Evolutionary conservation across 2,329 filamentous ascomycete genomes (phyloP), one percentile per base, ranked within the genome.

Genomic region (Exophiala viscosa): DNA sequence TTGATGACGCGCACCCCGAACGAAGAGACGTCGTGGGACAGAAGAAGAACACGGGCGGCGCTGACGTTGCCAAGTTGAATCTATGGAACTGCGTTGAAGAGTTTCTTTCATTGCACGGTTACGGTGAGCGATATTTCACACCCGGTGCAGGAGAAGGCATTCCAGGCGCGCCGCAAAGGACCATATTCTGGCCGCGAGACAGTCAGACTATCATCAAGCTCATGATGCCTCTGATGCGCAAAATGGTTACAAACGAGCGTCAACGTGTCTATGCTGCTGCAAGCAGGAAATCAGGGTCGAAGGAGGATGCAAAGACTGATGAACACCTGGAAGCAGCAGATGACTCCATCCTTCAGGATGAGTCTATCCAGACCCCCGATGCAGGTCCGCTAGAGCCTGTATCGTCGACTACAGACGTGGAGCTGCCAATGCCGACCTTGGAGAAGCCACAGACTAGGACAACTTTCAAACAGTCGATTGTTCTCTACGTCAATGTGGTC

Each of bases 191-290:
- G 79, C 79, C 80, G 3, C 68, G 70, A 42, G 78, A 82, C 58
- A 73, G 73, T 45, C 76, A 79, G 50, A 76, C 76, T 54, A 79
- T 82, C 45, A 77, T 82, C 36, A 71, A 74, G n/a, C 66, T 80
- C 17, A 75, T 81, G n/a, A 81, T 78, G 55, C 79, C 79, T 10
- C 64, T 82, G 41, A 68, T 83, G 53, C 67, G 79, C 51, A 70
- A 79, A 18, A 81, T 82, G 78, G 78, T 82, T 10, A 82, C 79
- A 13, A 83, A 83, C 53, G 80, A 82, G 63, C 70, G 79, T 18
- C 79, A 83, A 61, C 70, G 79, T 34, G 71, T 78, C 61, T 82
- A 82, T 64, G 79, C 79, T 1, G 75, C 80, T 28, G 77, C 80
- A 63, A 78, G 76, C 1, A 71, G 79, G 36, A 81, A 78, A 57